phyloP scores from a whole-genome alignment of 352 stramenopile genomes.

The Globisporangium heterothallicum region DNA sequence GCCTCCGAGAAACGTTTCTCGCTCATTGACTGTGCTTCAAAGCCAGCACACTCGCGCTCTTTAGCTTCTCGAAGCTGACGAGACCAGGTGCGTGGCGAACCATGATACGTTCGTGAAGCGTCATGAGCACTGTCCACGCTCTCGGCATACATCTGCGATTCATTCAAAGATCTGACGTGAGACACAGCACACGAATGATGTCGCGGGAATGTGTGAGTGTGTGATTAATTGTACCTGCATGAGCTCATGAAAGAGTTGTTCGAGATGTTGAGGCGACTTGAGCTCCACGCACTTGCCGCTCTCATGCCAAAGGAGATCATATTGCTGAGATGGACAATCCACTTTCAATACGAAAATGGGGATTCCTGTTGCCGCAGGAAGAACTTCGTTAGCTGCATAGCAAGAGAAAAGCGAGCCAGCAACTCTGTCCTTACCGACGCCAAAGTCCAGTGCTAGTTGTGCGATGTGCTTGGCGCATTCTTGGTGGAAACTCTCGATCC shows the following conservation, averaged over 20 bases:
- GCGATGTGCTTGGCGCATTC: slow-evolving; percentile 45
- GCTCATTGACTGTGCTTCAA: too few species aligned
- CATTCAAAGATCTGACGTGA: neutral
- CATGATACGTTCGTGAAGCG: too few species aligned
- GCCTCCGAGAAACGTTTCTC: too few species aligned
- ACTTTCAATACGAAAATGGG: slow-evolving; percentile 77
- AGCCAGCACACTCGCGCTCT: too few species aligned
- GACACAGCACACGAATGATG: neutral
- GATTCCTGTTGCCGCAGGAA: slow-evolving; percentile 31
- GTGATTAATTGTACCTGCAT: slow-evolving; percentile 34
- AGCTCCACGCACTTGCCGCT: slow-evolving; percentile 26
- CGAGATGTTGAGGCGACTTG: slow-evolving; percentile 31
- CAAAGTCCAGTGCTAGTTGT: slow-evolving; percentile 4
- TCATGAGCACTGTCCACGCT: neutral
- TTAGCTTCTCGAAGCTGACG: too few species aligned
- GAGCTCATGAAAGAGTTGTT: slow-evolving; percentile 33
- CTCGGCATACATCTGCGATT: neutral
- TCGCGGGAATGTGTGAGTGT: too few species aligned
- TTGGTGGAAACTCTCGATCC: slow-evolving; percentile 51
- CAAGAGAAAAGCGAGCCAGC: neutral
- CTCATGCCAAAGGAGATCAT: slow-evolving; percentile 24
- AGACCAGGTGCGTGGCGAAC: too few species aligned
- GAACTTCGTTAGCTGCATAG: neutral
- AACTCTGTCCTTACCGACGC: slow-evolving; percentile 5
- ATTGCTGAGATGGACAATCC: slow-evolving; percentile 20